A percentile compares a stretch with the other conserved stretches of the same genome.
Conservation (phyloP, 139 green algal genomes). For the Chlorella ohadii region DNA sequence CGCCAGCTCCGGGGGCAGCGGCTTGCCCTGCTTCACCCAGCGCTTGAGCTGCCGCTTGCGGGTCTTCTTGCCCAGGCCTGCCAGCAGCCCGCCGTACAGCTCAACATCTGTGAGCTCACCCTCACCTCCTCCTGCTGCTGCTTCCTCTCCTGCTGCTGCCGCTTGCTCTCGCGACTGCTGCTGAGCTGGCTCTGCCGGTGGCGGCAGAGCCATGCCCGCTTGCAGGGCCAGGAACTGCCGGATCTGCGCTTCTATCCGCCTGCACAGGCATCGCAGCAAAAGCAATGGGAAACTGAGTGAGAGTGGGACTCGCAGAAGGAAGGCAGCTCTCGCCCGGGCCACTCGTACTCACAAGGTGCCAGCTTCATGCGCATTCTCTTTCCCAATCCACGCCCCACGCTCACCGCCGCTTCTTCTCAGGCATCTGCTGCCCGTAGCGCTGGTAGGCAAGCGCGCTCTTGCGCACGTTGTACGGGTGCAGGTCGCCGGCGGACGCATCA, state of each 20-base stretch:
- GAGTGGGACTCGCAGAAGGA: too few relatives aligned
- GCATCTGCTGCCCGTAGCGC: slow-evolving; percentile 36
- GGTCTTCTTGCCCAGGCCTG: slow-evolving; percentile 2
- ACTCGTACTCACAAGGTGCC: too few relatives aligned
- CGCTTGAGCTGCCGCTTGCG: slow-evolving; percentile 34
- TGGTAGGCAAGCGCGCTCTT: slow-evolving; percentile 49
- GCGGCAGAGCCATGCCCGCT: too few relatives aligned
- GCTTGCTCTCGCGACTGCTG: background rate
- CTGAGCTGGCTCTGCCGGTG: background rate
- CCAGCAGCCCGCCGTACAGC: slow-evolving; percentile 20
- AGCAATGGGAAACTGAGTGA: background rate
- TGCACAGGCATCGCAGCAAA: background rate
- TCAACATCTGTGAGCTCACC: background rate
- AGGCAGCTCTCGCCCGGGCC: too few relatives aligned
- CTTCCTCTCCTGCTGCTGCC: background rate
- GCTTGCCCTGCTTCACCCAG: slow-evolving; percentile 25
- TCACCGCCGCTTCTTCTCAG: slow-evolving; percentile 17
- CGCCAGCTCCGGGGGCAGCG: background rate
- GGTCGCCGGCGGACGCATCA: background rate
- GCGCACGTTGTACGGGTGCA: slow-evolving; percentile 45
- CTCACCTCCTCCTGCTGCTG: background rate
- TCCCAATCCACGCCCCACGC: background rate
- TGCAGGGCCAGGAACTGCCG: background rate
- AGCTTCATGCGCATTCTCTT: too few relatives aligned
- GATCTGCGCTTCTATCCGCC: slow-evolving; percentile 1